phyloP scores from a whole-genome alignment of 2,329 filamentous ascomycete species.

The Cytospora leucostoma region DNA sequence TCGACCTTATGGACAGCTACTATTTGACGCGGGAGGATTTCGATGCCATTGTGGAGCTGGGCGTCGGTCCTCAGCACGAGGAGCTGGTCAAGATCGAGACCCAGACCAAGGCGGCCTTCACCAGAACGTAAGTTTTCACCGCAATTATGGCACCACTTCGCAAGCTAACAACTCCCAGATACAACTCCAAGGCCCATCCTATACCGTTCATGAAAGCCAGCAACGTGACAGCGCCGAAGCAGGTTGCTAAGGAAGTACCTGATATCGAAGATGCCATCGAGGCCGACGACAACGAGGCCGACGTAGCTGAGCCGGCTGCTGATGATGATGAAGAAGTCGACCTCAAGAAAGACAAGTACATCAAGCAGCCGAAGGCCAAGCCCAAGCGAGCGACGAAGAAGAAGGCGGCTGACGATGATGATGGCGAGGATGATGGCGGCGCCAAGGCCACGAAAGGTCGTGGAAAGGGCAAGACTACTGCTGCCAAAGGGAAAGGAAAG shows the following conservation, averaged over 20 bases:
- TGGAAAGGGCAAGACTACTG: conserved; percentile 43
- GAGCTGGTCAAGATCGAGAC: conserved; percentile 75
- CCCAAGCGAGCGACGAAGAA: conserved; percentile 43
- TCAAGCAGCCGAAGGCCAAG: conserved; percentile 84
- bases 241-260: conserved; percentile 72
- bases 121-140: conserved; percentile 68
- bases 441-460: conserved; percentile 56
- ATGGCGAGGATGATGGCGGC: conserved; percentile 52
- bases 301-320: conserved; percentile 57
- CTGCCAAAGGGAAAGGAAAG: conserved; percentile 52
- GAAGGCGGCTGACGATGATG: conserved; percentile 50
- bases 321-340: conserved; percentile 80
- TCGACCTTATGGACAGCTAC: conserved; percentile 96
- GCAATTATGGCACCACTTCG: conserved; percentile 21
- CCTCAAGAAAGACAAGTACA: conserved; percentile 92
- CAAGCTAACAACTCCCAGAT: conserved; percentile 50
- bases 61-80: conserved; percentile 80
- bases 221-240: conserved; percentile 72
- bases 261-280: conserved; percentile 97
- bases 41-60: conserved; percentile 88
- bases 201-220: conserved; percentile 95
- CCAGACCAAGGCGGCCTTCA: conserved; percentile 87
- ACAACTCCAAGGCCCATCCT: conserved; percentile 84
- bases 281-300: conserved; percentile 82
- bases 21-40: conserved; percentile 94